These are phyloP conservation scores for Diutina mesorugosa DNA, from an alignment of 1,139 yeast genomes.

Conservation along the genomic window DNA sequence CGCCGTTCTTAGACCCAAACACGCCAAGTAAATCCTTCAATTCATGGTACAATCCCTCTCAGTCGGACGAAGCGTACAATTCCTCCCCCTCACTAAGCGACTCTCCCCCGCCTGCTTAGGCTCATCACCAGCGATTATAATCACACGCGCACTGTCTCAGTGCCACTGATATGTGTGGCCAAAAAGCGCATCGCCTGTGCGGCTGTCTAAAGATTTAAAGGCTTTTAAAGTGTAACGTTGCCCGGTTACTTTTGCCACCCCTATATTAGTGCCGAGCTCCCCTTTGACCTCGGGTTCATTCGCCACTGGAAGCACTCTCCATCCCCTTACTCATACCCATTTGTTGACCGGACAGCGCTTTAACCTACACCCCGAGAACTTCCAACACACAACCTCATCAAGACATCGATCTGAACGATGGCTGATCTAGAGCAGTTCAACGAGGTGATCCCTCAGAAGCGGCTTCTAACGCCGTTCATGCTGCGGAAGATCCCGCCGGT, in stretches of 20 bases:
- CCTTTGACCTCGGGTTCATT: background rate
- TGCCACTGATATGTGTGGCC: background rate
- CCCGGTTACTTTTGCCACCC: background rate
- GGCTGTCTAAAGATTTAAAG: background rate
- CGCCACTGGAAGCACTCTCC: background rate
- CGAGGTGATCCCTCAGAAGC: constrained; percentile 12
- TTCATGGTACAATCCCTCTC: background rate
- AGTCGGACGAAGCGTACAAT: background rate
- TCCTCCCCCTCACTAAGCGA: background rate
- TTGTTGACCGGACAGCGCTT: too few species aligned
- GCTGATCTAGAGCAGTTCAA: background rate
- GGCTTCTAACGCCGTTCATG: constrained; percentile 18
- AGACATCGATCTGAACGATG: background rate
- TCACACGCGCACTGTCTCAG: background rate
- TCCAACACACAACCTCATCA: background rate
- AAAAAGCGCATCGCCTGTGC: background rate
- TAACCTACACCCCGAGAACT: too few species aligned
- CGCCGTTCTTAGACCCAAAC: background rate
- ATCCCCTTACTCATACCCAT: background rate
- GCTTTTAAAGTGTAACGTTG: background rate
- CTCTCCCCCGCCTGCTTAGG: background rate
- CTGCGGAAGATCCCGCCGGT: constrained; percentile 36
- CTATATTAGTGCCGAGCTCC: background rate
- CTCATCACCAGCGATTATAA: background rate
- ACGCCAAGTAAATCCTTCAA: background rate